Evolutionary conservation across 306 rosid species (phyloP).

Genomic region (Malus sieversii): DNA sequence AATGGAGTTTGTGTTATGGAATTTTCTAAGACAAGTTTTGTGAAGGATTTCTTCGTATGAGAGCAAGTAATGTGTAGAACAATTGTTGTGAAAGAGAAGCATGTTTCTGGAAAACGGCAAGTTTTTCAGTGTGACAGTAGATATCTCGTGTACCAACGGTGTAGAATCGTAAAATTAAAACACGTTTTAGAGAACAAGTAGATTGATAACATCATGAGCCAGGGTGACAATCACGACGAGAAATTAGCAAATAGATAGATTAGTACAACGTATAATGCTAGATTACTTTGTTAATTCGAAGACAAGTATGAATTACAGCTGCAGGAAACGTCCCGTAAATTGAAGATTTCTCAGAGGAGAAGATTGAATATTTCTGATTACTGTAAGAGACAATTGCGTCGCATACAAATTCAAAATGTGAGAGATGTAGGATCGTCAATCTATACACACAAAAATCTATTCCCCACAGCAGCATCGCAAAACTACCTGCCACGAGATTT

Average conservation of each 20-base stretch:
- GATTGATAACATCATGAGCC: not conserved
- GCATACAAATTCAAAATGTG: slow-evolving; percentile 1
- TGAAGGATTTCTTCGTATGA: not conserved
- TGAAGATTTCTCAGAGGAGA: not conserved
- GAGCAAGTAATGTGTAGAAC: not conserved
- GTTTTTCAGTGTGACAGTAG: not conserved
- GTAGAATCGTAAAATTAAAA: too few relatives aligned
- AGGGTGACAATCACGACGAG: not conserved
- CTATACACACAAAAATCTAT: slow-evolving; percentile 52
- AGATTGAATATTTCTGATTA: too few relatives aligned
- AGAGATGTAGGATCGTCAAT: not conserved
- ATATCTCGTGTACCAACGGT: too few relatives aligned
- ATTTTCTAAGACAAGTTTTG: not conserved
- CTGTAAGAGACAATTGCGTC: not conserved
- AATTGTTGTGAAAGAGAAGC: not conserved
- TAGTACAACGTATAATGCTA: too few relatives aligned
- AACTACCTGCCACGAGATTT: slow-evolving; percentile 36
- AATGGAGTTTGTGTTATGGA: not conserved
- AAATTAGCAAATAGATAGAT: too few relatives aligned
- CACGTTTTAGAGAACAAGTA: too few relatives aligned
- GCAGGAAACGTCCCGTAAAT: not conserved
- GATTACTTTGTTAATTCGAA: too few relatives aligned
- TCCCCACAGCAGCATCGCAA: slow-evolving; percentile 33
- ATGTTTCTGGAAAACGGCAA: too few relatives aligned
- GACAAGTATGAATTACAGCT: not conserved